These are phyloP conservation scores for Wickerhamiella musiphila DNA, from an alignment of 805 yeast species.

Conservation along the genomic window DNA sequence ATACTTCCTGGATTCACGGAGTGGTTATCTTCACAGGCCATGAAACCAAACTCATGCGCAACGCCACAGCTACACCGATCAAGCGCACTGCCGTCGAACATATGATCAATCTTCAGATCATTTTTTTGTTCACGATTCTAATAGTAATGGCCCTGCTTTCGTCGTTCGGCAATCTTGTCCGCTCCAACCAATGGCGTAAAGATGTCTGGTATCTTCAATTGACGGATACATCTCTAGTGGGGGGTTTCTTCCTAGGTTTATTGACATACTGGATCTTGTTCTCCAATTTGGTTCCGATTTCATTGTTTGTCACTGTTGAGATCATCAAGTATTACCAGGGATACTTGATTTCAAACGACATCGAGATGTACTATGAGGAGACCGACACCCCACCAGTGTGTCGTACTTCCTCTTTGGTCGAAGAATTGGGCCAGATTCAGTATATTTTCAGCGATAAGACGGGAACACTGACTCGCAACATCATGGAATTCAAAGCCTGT, in stretches of 20 bases:
- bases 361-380: slow-evolving; percentile 77
- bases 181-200: slow-evolving; percentile 34
- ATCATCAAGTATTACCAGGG: slow-evolving; percentile 93
- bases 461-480: slow-evolving; percentile 87
- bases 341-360: slow-evolving; percentile 76
- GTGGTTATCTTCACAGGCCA: slow-evolving; percentile 93
- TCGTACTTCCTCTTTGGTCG: slow-evolving; percentile 87
- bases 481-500: slow-evolving; percentile 92
- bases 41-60: slow-evolving; percentile 94
- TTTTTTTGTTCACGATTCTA: slow-evolving; percentile 70
- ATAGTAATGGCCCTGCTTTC: slow-evolving; percentile 63
- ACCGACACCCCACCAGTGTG: slow-evolving; percentile 92
- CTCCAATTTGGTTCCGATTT: slow-evolving; percentile 94
- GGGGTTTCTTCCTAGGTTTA: slow-evolving; percentile 67
- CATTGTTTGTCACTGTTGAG: slow-evolving; percentile 90
- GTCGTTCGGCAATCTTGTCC: slow-evolving; percentile 73
- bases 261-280: slow-evolving; percentile 92
- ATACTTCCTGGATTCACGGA: slow-evolving; percentile 92
- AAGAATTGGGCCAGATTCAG: slow-evolving; percentile 92
- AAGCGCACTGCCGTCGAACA: slow-evolving; percentile 94
- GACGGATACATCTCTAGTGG: slow-evolving; percentile 48
- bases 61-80: slow-evolving; percentile 97
- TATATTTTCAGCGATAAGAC: slow-evolving; percentile 94
- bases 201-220: slow-evolving; percentile 47
- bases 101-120: slow-evolving; percentile 79